Percentiles rank a stretch among this genome's conserved stretches.
phyloP scores from a whole-genome alignment of 2,329 filamentous ascomycete genomes.

The Trichoderma sp. region DNA sequence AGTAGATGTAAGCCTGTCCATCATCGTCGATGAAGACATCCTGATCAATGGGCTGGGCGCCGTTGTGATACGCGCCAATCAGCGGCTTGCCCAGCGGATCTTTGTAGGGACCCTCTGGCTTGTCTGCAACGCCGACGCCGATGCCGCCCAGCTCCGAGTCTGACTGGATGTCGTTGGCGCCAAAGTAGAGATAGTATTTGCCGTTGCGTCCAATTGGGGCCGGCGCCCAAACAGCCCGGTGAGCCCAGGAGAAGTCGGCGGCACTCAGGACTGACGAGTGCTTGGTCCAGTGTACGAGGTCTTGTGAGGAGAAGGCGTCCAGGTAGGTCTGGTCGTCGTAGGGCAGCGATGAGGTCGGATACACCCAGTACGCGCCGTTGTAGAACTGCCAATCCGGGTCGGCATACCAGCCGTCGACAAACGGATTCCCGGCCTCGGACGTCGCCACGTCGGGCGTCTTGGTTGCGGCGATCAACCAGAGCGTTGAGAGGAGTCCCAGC shows the following conservation, averaged over 20 bases:
- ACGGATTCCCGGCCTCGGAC: constrained; percentile 51
- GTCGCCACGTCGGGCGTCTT: constrained; percentile 44
- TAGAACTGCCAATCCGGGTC: constrained; percentile 55
- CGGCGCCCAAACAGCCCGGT: constrained; percentile 53
- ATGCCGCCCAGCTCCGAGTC: constrained; percentile 45
- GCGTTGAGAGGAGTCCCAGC: neutral
- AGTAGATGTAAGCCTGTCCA: constrained; percentile 49
- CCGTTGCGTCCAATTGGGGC: constrained; percentile 49
- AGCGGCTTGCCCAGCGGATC: constrained; percentile 43
- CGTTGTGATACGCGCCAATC: constrained; percentile 47
- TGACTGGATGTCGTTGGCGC: constrained; percentile 51
- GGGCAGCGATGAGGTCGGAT: constrained; percentile 49
- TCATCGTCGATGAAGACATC: constrained; percentile 49
- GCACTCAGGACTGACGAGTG: constrained; percentile 48
- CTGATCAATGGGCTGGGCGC: constrained; percentile 51
- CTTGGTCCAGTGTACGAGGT: constrained; percentile 54
- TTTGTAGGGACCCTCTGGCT: constrained; percentile 42
- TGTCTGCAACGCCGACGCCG: constrained; percentile 42
- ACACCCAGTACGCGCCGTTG: constrained; percentile 52
- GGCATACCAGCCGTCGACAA: constrained; percentile 55
- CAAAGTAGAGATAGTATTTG: constrained; percentile 56
- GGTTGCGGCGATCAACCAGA: constrained; percentile 11
- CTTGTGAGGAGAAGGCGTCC: constrained; percentile 55
- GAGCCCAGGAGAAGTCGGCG: constrained; percentile 46
- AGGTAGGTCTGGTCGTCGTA: constrained; percentile 55